These are phyloP conservation scores for Allium fistulosum DNA, from an alignment of 106 monocot species.

Conservation along the genomic window DNA sequence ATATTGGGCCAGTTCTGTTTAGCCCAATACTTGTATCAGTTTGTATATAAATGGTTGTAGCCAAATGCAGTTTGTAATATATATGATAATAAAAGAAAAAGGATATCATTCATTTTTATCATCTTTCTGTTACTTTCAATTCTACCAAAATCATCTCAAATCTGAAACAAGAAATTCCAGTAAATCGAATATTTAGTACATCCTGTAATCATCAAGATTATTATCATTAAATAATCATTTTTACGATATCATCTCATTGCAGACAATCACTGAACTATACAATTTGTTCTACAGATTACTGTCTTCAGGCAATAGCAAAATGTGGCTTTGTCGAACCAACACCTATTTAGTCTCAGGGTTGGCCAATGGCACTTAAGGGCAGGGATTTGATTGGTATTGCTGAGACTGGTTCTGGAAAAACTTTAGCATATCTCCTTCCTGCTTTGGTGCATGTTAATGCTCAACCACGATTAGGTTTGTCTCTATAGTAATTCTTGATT, in stretches of 20 bases:
- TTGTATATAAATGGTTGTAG: too few species aligned
- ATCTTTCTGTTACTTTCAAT: too few species aligned
- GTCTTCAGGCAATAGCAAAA: constrained; percentile 49
- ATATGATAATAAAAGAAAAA: too few species aligned
- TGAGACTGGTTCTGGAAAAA: constrained; percentile 97
- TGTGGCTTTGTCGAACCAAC: constrained; percentile 90
- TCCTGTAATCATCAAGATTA: neutral
- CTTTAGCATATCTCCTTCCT: constrained; percentile 86
- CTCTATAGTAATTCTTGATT: neutral
- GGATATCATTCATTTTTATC: too few species aligned
- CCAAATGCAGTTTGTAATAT: too few species aligned
- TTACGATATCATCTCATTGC: neutral
- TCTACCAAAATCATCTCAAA: too few species aligned
- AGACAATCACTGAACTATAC: neutral
- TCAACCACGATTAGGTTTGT: constrained; percentile 82
- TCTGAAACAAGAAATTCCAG: too few species aligned
- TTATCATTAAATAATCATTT: neutral
- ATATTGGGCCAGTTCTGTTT: too few species aligned
- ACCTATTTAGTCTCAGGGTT: constrained; percentile 90
- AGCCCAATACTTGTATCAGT: too few species aligned
- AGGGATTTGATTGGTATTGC: constrained; percentile 93
- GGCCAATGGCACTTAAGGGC: constrained; percentile 98
- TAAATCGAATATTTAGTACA: too few species aligned
- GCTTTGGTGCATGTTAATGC: constrained; percentile 91
- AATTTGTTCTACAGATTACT: constrained; percentile 37